Evolutionary conservation across 495 filamentous ascomycete species (phyloP).

Genomic region (Achaetomiella virescens): DNA sequence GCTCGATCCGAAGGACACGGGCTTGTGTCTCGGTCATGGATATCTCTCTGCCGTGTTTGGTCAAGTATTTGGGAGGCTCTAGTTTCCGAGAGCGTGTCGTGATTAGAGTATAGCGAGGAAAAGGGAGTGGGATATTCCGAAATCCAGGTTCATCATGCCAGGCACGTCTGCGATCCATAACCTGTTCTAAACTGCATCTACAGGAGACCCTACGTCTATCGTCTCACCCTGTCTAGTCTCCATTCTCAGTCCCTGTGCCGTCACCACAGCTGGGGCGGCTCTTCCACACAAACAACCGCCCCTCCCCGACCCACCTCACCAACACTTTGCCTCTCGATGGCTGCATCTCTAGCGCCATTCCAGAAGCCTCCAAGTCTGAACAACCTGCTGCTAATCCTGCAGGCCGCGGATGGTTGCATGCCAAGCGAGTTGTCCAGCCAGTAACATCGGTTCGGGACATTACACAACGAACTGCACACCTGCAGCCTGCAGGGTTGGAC

Average conservation of each 20-base stretch:
- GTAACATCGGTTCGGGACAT: constrained; percentile 18
- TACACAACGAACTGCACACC: constrained; percentile 10
- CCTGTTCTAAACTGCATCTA: no score
- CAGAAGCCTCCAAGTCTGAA: constrained; percentile 8
- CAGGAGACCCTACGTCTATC: no score
- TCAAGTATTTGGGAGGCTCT: no score
- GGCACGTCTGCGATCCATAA: no score
- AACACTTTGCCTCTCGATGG: background rate
- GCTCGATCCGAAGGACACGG: background rate
- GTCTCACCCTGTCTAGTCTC: no score
- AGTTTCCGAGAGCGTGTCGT: no score
- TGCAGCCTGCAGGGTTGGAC: constrained; percentile 11
- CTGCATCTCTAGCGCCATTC: constrained; percentile 8
- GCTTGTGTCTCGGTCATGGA: background rate
- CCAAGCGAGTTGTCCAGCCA: constrained; percentile 7
- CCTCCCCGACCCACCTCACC: background rate
- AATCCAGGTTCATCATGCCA: no score
- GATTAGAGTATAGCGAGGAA: no score
- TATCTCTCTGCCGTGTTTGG: background rate
- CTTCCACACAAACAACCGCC: background rate
- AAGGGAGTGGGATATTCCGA: no score
- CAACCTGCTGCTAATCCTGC: constrained; percentile 6
- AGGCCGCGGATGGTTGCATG: constrained; percentile 13
- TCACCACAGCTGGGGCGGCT: background rate
- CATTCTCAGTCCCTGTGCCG: no score